Evolutionary conservation across 306 rosid species (phyloP), one percentile per base, ranked within the genome.

Genomic region (Pyrus pyrifolia): DNA sequence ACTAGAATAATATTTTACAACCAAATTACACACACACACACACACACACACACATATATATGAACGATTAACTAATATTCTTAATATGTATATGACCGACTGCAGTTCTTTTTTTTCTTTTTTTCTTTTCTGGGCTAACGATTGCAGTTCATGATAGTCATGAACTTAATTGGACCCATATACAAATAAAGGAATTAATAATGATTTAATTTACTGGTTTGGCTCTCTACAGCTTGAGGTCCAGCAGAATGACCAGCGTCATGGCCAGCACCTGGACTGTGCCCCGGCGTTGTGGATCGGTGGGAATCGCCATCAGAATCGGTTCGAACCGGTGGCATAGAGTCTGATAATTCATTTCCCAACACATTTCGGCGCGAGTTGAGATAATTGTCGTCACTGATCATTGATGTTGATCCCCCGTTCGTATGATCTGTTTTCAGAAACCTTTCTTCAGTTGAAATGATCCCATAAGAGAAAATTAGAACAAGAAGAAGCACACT

Each of bases 181-280:
- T 57, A 57, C 62, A 57, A 49, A 19, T 53, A 11, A 17, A 31
- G 19, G 6, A 2, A 1, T 25, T 17, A 19, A 6, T n/a, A 45
- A 42, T n/a, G 3, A 11, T 17, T 21, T 62, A 62, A 62, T 29
- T 75, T 84, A 84, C 42, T 74, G 77, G 46, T 33, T 84, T 76
- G 85, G 83, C 57, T 69, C 77, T 2, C 77, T 2, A 19, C n/a
- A 27, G 15, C 62, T 38, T 74, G 29, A 6, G 86, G 81, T 21
- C 88, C 88, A 52, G 74, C 30, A 31, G 88, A 78, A 78, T 87
- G 94, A 7, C 96, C 98, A 8, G 85, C 94, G 8, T 91, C 93
- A 82, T 91, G 98, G 14, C 98, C 98, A 15, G 89, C 97, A 8
- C 98, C 98, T 11, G 97, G 98, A 57, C 96, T 90, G 75, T 94